Evolutionary conservation across 2,329 filamentous ascomycete genomes (phyloP), one percentile per base, ranked within the genome.

Genomic region (Claviceps citrina): DNA sequence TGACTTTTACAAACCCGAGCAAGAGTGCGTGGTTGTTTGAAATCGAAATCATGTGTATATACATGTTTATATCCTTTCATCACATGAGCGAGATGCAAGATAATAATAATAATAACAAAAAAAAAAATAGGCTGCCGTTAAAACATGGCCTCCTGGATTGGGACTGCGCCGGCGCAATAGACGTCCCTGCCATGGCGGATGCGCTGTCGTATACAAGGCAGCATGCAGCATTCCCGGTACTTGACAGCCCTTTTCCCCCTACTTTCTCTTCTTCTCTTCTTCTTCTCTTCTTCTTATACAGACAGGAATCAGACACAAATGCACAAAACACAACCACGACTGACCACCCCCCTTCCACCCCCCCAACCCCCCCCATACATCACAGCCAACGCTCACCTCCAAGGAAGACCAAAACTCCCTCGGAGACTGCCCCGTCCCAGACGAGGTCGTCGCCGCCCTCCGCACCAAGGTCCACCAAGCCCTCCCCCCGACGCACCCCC

Each of bases 1-100:
- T 64, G 91, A 98, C 60, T 98, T 96, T 57, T 98, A 94, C 64
- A 78, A 76, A 47, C 68, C 82, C 1, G 89, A 96, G 55, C 62
- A 71, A 24, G 71, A 85, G 71, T 84, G 52, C 54, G 70, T 60
- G n/a, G n/a, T 27, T 12, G 5, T 27, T 27, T 27, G 5, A 10
- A 6, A 4, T 27, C 10, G 7, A 8, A 13, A 22, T 7, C 15
- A n/a, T 20, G 15, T 32, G 12, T 32, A 20, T 20, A 7, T 7
- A 13, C 20, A 20, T 5, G 15, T 15, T 8, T n/a, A 16, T 9
- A n/a, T 24, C 22, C 5, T 24, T 8, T 24, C 22, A 24, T 24
- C 22, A 5, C 8, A 24, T n/a, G n/a, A n/a, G n/a, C n/a, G n/a
- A n/a, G n/a, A n/a, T n/a, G n/a, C n/a, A n/a, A n/a, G n/a, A n/a